Base-by-base conservation (phyloP, 176 grass and related monocot genomes). In the Musa itinerans region DNA sequence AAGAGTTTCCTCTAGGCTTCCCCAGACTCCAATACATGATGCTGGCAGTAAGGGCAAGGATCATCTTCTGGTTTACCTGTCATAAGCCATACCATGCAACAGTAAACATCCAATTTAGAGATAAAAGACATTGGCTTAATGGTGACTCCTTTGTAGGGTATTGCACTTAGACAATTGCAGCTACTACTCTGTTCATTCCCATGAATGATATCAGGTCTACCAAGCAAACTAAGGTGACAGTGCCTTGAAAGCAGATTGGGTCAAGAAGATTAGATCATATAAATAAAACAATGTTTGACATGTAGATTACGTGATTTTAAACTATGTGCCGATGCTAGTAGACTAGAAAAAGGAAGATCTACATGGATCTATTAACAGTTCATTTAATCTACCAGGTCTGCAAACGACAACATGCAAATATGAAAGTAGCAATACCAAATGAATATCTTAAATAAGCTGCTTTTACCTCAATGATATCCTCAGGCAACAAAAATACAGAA, bases 21-120 rank as follows among this genome's bases (percentile, higher is more conserved):
- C 87, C 77, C 48, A 99, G 76, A 74, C 96, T 89, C 86, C 90
- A 99, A 63, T 92, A 99, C 96, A 99, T 99, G 61, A 95, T 89
- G 83, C 91, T 95, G 8, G 96, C 96, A 29, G 96, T 95, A 22
- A 99, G 88, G 19, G 96, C 84, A 72, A 95, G 80, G 78, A 95
- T 95, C 91, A 99, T 99, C 85, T 99, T 95, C 79, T 94, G 90
- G 87, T 95, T 95, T 78, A 99, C 91, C 96, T 98, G 88, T 79
- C 52, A 65, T 27, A 78, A 71, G 63, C 43, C 4, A 56, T 25
- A 13, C 15, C 52, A 25, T 73, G n/a, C 53, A 89, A 71, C 24
- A 74, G 61, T 71, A 43, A 72, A 3, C 52, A 48, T 43, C 3
- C 25, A 78, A 80, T 61, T 27, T 2, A 74, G 71, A 78, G 58